Conservation (phyloP, 805 yeast genomes). For the Schwanniomyces yamadae region DNA sequence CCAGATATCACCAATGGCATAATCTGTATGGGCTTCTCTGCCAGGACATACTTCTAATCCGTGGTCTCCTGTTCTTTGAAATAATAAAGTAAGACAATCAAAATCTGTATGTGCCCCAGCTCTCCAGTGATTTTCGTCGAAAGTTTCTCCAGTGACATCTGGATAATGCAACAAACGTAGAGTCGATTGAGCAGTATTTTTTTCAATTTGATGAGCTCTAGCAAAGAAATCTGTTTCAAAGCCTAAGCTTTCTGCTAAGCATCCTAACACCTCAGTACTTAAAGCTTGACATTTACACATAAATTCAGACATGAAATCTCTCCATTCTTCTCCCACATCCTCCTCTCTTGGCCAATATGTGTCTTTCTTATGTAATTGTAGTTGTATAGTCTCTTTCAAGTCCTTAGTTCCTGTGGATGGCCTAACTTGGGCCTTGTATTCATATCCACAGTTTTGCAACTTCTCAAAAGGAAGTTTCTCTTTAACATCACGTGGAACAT, state of each 20-base stretch:
- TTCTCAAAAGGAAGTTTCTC: conserved; percentile 28
- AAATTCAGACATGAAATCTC: conserved; percentile 6
- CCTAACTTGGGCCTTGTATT: conserved; percentile 28
- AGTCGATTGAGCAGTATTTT: conserved; percentile 31
- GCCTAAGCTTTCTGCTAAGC: conserved; percentile 28
- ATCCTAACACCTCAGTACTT: conserved; percentile 21
- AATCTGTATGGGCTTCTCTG: conserved; percentile 32
- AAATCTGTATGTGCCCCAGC: conserved; percentile 40
- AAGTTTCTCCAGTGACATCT: conserved; percentile 21
- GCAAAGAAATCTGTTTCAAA: conserved; percentile 24
- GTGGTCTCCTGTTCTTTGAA: conserved; percentile 34
- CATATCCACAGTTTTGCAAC: conserved; percentile 32
- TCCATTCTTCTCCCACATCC: conserved; percentile 29
- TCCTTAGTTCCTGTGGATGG: conserved; percentile 36
- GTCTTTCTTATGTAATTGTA: conserved; percentile 27
- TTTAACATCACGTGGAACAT: conserved; percentile 19
- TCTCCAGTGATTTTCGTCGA: conserved; percentile 27
- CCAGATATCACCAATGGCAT: conserved; percentile 34
- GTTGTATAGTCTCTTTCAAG: conserved; percentile 30
- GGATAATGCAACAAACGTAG: conserved; percentile 32
- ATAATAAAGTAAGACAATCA: conserved; percentile 31
- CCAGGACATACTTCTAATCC: conserved; percentile 39
- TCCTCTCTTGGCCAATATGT: conserved; percentile 29
- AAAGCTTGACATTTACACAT: conserved; percentile 21
- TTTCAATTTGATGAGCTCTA: conserved; percentile 23